These are phyloP conservation scores for Colletotrichum chrysophilum DNA, from an alignment of 2,329 filamentous ascomycete genomes.

Conservation along the genomic window DNA sequence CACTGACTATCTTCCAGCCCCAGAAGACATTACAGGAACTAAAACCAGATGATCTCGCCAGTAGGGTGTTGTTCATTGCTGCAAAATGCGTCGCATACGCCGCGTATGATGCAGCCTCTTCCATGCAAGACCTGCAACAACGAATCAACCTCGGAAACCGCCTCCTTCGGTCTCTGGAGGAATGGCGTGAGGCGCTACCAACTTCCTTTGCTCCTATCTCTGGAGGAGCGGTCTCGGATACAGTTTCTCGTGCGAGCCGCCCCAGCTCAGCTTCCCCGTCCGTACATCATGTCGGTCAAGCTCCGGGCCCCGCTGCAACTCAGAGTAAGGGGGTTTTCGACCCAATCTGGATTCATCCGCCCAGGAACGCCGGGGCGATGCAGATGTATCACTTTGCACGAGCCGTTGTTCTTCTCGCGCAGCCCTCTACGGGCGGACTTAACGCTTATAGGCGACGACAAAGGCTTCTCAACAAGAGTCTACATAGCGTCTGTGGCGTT, in stretches of 20 bases:
- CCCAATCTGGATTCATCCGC: conserved; percentile 52
- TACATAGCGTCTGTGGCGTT: conserved; percentile 45
- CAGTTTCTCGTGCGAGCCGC: neutral
- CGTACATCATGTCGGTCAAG: neutral
- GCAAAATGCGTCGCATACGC: conserved; percentile 61
- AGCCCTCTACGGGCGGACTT: conserved; percentile 24
- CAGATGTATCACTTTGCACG: conserved; percentile 56
- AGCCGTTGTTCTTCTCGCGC: conserved; percentile 41
- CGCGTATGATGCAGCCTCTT: conserved; percentile 38
- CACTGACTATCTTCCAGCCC: conserved; percentile 63
- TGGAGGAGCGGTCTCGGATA: conserved; percentile 24
- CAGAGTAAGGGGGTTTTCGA: conserved; percentile 38
- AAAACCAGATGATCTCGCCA: conserved; percentile 55
- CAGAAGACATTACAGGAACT: conserved; percentile 50
- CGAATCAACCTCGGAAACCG: conserved; percentile 38
- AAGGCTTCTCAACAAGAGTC: conserved; percentile 8
- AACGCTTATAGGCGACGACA: conserved; percentile 43
- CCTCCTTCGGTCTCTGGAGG: neutral
- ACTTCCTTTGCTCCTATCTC: conserved; percentile 35
- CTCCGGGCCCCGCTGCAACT: conserved; percentile 30
- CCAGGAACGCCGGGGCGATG: conserved; percentile 47
- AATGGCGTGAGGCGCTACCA: conserved; percentile 6
- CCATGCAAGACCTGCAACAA: neutral
- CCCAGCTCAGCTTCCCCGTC: neutral
- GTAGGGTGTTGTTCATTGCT: conserved; percentile 55